These are phyloP conservation scores for Yamadazyma sp. DNA, from an alignment of 1,139 yeast genomes.

Conservation along the genomic window DNA sequence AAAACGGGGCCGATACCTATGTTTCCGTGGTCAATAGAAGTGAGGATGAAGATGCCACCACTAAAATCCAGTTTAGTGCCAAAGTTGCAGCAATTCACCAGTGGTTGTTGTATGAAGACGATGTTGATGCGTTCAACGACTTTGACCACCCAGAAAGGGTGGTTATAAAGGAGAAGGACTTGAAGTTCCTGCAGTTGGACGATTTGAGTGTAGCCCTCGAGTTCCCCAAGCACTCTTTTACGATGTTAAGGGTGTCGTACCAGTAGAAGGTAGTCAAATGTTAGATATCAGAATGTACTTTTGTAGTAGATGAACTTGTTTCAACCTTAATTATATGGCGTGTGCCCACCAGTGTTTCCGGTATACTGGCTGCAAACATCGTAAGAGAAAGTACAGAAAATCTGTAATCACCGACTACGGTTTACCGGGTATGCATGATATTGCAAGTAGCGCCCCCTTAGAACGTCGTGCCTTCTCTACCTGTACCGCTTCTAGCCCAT, in stretches of 20 bases:
- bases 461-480: too few relatives aligned
- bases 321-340: too few relatives aligned
- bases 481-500: too few relatives aligned
- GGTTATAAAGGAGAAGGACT: constrained; percentile 7
- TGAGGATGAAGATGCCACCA: constrained; percentile 19
- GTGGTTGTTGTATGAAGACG: constrained; percentile 27
- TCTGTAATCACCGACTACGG: too few relatives aligned
- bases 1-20: constrained; percentile 12
- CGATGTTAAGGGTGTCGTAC: constrained; percentile 13
- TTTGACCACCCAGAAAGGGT: constrained; percentile 19
- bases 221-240: constrained; percentile 18
- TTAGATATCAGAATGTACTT: too few relatives aligned
- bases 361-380: too few relatives aligned
- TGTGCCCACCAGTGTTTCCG: too few relatives aligned
- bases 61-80: constrained; percentile 17
- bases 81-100: constrained; percentile 13
- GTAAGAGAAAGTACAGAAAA: too few relatives aligned
- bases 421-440: too few relatives aligned
- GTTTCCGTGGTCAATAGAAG: constrained; percentile 28
- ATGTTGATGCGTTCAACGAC: constrained; percentile 21
- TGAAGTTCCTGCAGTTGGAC: constrained; percentile 4
- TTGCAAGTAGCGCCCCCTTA: too few relatives aligned
- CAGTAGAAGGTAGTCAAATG: too few relatives aligned
- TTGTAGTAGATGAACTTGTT: too few relatives aligned
- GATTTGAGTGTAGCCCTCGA: constrained; percentile 7